Percentiles rank a stretch among this genome's conserved stretches.
phyloP scores from a whole-genome alignment of 192 early-diverging fungal genomes.

The Coemansia sp. region DNA sequence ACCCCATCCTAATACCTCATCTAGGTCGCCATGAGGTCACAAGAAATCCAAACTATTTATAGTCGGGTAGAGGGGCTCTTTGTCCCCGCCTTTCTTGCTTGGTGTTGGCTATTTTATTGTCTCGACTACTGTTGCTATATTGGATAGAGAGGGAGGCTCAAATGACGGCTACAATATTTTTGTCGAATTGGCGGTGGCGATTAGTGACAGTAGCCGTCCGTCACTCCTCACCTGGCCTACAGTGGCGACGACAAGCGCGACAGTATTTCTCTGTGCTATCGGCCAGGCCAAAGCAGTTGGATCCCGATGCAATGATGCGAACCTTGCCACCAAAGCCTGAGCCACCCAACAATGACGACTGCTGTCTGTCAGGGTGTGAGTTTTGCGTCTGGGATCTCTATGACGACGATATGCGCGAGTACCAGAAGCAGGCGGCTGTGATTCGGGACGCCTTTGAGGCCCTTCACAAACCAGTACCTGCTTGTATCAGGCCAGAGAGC shows the following conservation, averaged over 20 bases:
- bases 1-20: neutral
- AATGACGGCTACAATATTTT: slow-evolving; percentile 2
- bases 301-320: slow-evolving; percentile 34
- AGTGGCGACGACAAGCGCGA: slow-evolving; percentile 4
- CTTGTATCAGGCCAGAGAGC: slow-evolving; percentile 34
- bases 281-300: slow-evolving; percentile 9
- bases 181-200: slow-evolving; percentile 9
- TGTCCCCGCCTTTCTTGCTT: neutral
- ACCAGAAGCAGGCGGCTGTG: slow-evolving; percentile 38
- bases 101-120: neutral
- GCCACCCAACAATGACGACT: slow-evolving; percentile 45
- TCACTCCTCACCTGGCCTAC: neutral
- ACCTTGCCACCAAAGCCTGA: slow-evolving; percentile 53
- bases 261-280: slow-evolving; percentile 7
- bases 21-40: neutral
- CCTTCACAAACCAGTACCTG: slow-evolving; percentile 34
- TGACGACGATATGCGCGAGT: slow-evolving; percentile 55
- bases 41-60: neutral
- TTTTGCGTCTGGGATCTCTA: slow-evolving; percentile 58
- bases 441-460: slow-evolving; percentile 33
- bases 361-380: slow-evolving; percentile 54
- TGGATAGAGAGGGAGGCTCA: neutral
- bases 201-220: neutral
- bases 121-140: neutral
- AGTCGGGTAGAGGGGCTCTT: neutral